Evolutionary conservation across 1,284 basidiomycete genomes (phyloP), one percentile per base, ranked within the genome.

Genomic region (Ustilago esculenta): DNA sequence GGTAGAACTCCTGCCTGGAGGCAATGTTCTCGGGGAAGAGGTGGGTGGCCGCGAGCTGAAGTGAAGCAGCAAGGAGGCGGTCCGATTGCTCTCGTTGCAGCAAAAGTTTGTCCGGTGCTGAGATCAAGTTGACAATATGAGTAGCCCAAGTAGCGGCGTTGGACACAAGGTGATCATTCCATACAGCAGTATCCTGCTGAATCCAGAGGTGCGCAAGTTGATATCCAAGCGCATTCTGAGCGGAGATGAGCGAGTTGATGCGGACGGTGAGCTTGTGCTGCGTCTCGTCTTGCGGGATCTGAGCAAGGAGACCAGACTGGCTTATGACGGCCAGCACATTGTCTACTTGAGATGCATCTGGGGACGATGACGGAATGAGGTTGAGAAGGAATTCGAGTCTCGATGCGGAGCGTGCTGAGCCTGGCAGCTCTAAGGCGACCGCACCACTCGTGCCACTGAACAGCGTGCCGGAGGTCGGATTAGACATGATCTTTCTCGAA

Each of bases 1-100:
- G 63, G 41, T 73, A 57, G 39, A 70, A 76, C 40, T 76, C 75
- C 23, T 66, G 68, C 33, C 58, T 48, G 1, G 58, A 34, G 14
- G 68, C 53, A 14, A 60, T 50, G 43, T 50, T 43, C 29, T 66
- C 61, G 27, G 50, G 41, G 18, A 52, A 69, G 54, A 61, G 60
- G 47, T 59, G 70, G 30, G 35, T 33, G 20, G 15, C 34, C 6
- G 64, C 50, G 8, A 67, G 45, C 17, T 54, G 33, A 8, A 69
- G 42, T 1, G 66, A 64, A 11, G 71, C 27, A 2, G 36, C 40
- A 5, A 66, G 60, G 5, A 75, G 67, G 10, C 33, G 27, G 12
- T 59, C 49, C 0, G 64, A 51, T 7, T 45, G 27, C 3, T 52
- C 45, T 0, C 56, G 35, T 17, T 45, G 44, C n/a, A 36, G 35